Evolutionary conservation across 164 flowering plant genomes (phyloP).

Genomic region (Kalanchoe fedtschenkoi): DNA sequence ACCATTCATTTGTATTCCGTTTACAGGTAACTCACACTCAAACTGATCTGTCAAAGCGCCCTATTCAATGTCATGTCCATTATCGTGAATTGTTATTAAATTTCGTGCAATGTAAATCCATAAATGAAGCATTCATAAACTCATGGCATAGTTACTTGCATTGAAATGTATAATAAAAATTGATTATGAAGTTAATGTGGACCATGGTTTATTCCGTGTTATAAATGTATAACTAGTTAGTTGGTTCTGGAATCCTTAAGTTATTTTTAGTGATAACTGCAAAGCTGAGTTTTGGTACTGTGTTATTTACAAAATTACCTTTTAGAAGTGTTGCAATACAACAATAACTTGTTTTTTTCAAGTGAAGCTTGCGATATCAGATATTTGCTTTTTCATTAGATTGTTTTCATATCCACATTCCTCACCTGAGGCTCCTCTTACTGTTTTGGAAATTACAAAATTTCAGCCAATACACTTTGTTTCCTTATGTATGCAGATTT

Average conservation of each 20-base stretch:
- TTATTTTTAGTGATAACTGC: not conserved
- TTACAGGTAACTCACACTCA: constrained; percentile 52
- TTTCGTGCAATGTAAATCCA: not conserved
- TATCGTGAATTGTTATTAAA: not conserved
- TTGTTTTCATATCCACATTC: not conserved
- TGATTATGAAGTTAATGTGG: not conserved
- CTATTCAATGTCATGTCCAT: not conserved
- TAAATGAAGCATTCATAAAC: too few species aligned
- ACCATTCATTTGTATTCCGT: constrained; percentile 84
- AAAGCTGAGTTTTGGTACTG: too few species aligned
- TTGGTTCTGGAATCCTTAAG: not conserved
- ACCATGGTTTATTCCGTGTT: not conserved
- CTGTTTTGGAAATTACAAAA: not conserved
- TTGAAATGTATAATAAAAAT: not conserved
- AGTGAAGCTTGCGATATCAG: too few species aligned
- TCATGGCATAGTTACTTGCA: not conserved
- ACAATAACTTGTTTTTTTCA: too few species aligned
- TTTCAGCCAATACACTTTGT: not conserved
- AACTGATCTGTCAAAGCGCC: not conserved
- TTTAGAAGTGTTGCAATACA: not conserved
- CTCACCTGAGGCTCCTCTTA: not conserved
- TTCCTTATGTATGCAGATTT: not conserved
- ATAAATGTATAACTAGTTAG: not conserved
- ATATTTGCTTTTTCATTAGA: too few species aligned
- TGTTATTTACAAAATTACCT: not conserved